phyloP scores from a whole-genome alignment of 2,329 filamentous ascomycete genomes.

The Colletotrichum tanaceti region DNA sequence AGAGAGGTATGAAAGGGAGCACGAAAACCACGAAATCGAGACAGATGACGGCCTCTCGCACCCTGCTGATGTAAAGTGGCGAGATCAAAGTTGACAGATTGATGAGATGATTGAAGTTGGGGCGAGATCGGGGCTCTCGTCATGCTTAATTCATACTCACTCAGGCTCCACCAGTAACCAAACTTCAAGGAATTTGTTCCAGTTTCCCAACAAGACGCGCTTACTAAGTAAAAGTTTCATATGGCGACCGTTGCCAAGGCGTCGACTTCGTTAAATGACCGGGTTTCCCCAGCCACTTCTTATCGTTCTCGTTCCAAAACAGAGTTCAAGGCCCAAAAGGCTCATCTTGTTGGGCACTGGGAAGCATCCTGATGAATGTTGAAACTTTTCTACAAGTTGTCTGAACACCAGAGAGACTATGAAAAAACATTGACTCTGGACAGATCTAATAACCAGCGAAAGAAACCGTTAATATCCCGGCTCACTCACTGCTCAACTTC shows the following conservation, averaged over 20 bases:
- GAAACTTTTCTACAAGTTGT: too few species aligned
- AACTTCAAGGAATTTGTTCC: not conserved
- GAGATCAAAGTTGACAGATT: not conserved
- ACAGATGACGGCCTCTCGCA: not conserved
- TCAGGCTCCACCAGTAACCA: not conserved
- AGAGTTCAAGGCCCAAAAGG: not conserved
- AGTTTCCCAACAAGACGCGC: too few species aligned
- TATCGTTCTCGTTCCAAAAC: not conserved
- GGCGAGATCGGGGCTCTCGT: not conserved
- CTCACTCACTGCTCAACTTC: too few species aligned
- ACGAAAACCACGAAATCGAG: not conserved
- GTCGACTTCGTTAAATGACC: not conserved
- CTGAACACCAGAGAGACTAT: not conserved
- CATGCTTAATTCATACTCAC: not conserved
- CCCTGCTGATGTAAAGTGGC: too few species aligned
- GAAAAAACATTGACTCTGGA: too few species aligned
- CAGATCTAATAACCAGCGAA: too few species aligned
- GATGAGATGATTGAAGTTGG: conserved; percentile 4
- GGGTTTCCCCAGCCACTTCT: not conserved
- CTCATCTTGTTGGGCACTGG: too few species aligned
- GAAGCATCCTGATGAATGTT: too few species aligned
- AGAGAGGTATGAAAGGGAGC: not conserved
- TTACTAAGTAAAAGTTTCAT: not conserved
- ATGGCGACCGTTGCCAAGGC: not conserved
- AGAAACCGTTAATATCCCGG: too few species aligned